Conservation (phyloP, 768 basidiomycete species). For the Lanmaoa pseudosensibilis region DNA sequence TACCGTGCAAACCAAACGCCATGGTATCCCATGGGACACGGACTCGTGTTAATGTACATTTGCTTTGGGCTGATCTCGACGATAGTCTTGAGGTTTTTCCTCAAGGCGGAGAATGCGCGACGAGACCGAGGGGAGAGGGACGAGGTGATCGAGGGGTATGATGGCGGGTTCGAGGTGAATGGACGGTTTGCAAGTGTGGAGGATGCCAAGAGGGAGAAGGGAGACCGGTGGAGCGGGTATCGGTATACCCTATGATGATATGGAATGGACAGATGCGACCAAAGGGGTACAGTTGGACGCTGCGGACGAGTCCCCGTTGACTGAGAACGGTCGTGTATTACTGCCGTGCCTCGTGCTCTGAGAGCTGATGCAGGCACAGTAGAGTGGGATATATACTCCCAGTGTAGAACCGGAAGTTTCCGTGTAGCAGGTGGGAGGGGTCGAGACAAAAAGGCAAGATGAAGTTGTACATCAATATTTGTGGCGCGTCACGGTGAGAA, state of each 20-base stretch:
- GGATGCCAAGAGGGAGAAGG: conserved; percentile 69
- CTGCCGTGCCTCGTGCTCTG: neutral
- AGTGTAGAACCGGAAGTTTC: too few species aligned
- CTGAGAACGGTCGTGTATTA: neutral
- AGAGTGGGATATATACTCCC: too few species aligned
- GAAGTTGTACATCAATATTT: too few species aligned
- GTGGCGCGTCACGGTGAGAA: too few species aligned
- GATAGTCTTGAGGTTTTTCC: conserved; percentile 38
- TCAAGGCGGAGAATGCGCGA: conserved; percentile 61
- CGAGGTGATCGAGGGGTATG: conserved; percentile 52
- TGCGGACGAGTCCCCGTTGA: neutral
- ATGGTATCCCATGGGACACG: conserved; percentile 63
- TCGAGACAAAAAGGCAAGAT: too few species aligned
- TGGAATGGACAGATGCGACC: neutral
- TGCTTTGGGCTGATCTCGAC: conserved; percentile 57
- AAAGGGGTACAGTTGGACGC: neutral
- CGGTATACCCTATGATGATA: conserved; percentile 54
- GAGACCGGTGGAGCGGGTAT: conserved; percentile 76
- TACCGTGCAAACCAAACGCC: conserved; percentile 67
- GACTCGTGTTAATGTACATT: conserved; percentile 73
- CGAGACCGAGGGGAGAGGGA: conserved; percentile 69
- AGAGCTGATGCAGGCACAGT: neutral
- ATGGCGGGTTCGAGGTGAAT: conserved; percentile 46
- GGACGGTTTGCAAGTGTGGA: conserved; percentile 57
- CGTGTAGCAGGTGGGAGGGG: too few species aligned